Evolutionary conservation across 2,329 filamentous ascomycete species (phyloP).

Genomic region (Penicillium sp.): DNA sequence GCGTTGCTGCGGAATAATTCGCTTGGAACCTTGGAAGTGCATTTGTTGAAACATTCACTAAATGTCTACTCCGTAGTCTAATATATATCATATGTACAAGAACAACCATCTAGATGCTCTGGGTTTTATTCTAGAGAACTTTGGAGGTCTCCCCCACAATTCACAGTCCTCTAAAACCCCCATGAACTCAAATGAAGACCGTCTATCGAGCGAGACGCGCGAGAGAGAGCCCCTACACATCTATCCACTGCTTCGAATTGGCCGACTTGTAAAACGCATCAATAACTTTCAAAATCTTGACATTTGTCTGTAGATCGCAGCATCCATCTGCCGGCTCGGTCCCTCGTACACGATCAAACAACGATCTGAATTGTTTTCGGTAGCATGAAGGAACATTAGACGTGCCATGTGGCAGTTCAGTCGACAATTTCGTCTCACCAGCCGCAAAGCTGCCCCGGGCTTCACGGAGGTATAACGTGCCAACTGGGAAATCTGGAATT

Average conservation of each 20-base stretch:
- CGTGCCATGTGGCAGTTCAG: conserved; percentile 16
- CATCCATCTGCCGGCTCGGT: conserved; percentile 12
- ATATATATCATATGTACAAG: too few relatives aligned
- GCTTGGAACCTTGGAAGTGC: too few relatives aligned
- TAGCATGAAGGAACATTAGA: conserved; percentile 18
- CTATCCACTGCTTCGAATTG: conserved; percentile 16
- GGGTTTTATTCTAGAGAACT: too few relatives aligned
- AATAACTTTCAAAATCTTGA: conserved; percentile 17
- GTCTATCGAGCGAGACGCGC: too few relatives aligned
- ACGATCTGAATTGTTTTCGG: conserved; percentile 16
- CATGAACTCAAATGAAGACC: too few relatives aligned
- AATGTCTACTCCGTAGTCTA: too few relatives aligned
- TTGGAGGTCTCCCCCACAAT: too few relatives aligned
- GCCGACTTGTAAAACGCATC: conserved; percentile 19
- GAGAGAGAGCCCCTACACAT: conserved; percentile 5
- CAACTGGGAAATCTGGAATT: conserved; percentile 17
- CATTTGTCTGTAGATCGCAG: conserved; percentile 17
- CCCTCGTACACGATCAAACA: conserved; percentile 15
- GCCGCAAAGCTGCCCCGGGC: conserved; percentile 15
- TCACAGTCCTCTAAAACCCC: too few relatives aligned
- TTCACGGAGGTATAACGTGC: conserved; percentile 15
- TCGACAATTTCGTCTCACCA: conserved; percentile 17
- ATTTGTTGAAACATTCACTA: too few relatives aligned
- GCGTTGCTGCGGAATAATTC: too few relatives aligned
- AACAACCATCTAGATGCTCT: too few relatives aligned